Base-by-base conservation (phyloP, 177 flowering plant genomes). In the Vitis hybrid region DNA sequence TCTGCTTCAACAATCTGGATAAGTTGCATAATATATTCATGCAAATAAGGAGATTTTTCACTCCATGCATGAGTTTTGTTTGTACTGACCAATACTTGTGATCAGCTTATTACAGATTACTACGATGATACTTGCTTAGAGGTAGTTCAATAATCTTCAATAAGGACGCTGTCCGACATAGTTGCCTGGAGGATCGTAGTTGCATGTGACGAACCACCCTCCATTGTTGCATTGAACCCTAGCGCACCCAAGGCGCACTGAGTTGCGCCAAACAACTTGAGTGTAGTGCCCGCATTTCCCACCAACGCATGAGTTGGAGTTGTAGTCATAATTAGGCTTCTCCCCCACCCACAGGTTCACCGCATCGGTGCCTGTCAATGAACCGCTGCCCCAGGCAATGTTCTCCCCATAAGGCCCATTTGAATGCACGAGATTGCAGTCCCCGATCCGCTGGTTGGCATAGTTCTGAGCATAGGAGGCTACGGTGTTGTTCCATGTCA, bases 331-430 rank as follows among this genome's bases (percentile, higher is more conserved):
- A 70, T 67, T 0, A 4, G 54, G 57, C 69, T 73, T 76, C 74
- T 85, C 84, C 0, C 20, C 11, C 2, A 75, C 80, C 90, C 87
- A 81, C 54, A 68, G 10, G 4, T 67, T 76, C 46, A 86, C 88
- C 0, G 87, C 90, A 12, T 72, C 86, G 0, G 51, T 59, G 1
- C 78, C 88, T 0, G 63, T 66, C 48, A 83, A 66, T 1, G 27
- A 11, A 1, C 81, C 79, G 1, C 41, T 30, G 4, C 89, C 84
- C 59, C 64, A 61, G 9, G 85, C 84, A 5, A 85, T 59, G 74
- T 86, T 81, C 63, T 82, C 86, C 1, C 88, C 84, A 50, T 81
- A 84, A 4, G 78, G 83, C 15, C 85, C 85, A 0, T 32, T 12
- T 0, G 88, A 85, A 49, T 85, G 88, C 59, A 21, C 64, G 3